Evolutionary conservation across 768 basidiomycete species (phyloP), one percentile per base, ranked within the genome.

Genomic region (Serendipita sp.): DNA sequence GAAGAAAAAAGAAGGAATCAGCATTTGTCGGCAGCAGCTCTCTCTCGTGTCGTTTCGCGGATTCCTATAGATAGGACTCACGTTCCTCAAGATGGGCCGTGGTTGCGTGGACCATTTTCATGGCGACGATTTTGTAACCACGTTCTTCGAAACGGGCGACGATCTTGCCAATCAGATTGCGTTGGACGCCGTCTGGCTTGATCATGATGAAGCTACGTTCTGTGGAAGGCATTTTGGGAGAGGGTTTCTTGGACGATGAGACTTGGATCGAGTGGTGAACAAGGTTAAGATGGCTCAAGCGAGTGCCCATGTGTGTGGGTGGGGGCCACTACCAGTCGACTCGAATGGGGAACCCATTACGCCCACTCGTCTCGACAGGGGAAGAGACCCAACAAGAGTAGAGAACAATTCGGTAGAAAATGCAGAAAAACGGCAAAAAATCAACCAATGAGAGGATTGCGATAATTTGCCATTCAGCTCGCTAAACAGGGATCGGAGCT

Each of bases 111-210:
- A 84, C 84, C 72, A 97, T 79, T 80, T 99, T 97, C 72, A 97
- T 79, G 64, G 95, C 95, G 72, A 87, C 79, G 73, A 98, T 86
- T 81, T 97, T 96, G 85, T 84, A 99, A 68, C 96, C 96, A 68
- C 95, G 91, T 79, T 88, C 84, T 83, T 99, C 96, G 76, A 99
- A 98, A 70, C 95, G 83, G 71, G 80, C 70, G 76, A 95, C 90
- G 83, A 98, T 97, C 78, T 91, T 86, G 73, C 91, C 95, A 73
- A 94, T 79, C 76, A 97, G 88, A 68, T 81, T 85, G 70, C 96
- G 89, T 77, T 97, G 92, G 78, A 99, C 96, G 74, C 95, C 96
- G 77, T 99, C 96, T 70, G 96, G 96, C 94, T 97, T 99, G 86
- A 98, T 82, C 95, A 97, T 97, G 81, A 98, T 98, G 79, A 95